Evolutionary conservation across 345 rosid genomes (phyloP), one percentile per base, ranked within the genome.

Genomic region (Hevea brasiliensis): DNA sequence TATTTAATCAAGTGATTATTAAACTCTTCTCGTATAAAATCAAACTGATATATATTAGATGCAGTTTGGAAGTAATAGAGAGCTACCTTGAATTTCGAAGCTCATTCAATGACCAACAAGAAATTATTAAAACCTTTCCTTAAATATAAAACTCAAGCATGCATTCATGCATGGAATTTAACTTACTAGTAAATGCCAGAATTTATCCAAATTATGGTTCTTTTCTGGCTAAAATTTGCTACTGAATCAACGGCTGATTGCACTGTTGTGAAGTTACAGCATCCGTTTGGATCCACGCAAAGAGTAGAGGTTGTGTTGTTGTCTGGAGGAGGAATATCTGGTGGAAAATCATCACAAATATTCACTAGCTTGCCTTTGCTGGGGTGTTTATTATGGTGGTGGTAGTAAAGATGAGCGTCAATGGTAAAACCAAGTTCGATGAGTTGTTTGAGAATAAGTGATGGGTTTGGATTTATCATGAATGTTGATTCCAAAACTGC

Each of bases 111-210:
- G n/a, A n/a, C n/a, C n/a, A n/a, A n/a, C n/a, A n/a, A n/a, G n/a
- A n/a, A n/a, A n/a, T n/a, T n/a, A n/a, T n/a, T n/a, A n/a, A n/a
- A n/a, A n/a, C n/a, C n/a, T n/a, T n/a, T n/a, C n/a, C n/a, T n/a
- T n/a, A n/a, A n/a, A n/a, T n/a, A n/a, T n/a, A n/a, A n/a, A n/a
- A n/a, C n/a, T n/a, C n/a, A n/a, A n/a, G n/a, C n/a, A n/a, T n/a
- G n/a, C n/a, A n/a, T n/a, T n/a, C n/a, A n/a, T n/a, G n/a, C n/a
- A n/a, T 45, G 9, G 50, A 51, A 14, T 8, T 21, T 3, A 65
- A 72, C 94, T 78, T 83, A 94, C 97, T 79, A 92, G 81, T 92
- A 92, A 72, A 92, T 76, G 80, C 97, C 98, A 62, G 92, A 81
- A 77, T 94, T 90, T 21, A 94, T 92, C 91, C 96, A 89, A 13